Evolutionary conservation across 176 grass and related monocot genomes (phyloP), one percentile per base, ranked within the genome.

Genomic region (Aegilops umbellulata): DNA sequence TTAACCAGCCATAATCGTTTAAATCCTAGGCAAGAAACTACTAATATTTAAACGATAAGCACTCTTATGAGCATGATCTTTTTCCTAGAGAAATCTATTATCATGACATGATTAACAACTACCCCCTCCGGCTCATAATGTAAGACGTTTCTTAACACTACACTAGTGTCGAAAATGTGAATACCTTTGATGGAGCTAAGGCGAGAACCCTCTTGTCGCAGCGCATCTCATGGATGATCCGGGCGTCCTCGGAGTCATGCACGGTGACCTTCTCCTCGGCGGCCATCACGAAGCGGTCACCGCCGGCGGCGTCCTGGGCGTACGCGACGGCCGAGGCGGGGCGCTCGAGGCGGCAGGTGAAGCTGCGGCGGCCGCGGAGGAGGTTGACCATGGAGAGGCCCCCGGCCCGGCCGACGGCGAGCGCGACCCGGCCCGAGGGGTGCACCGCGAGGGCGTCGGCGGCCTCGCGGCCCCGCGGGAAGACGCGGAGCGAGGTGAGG

Each of bases 241-340:
- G 90, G 8, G 97, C 94, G 76, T 99, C 94, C 87, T 80, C 92
- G 0, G 94, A 96, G 22, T 96, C 91, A 11, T 99, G 97, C 65
- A 99, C 78, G 5, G 79, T 74, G 8, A 96, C 86, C 84, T 66
- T 94, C 76, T 88, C 92, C 31, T 88, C 92, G 0, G 88, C 29
- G 3, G 81, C 90, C 86, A 96, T 85, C 2, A 88, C 87, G 60
- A 99, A 99, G 0, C 85, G 83, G 10, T 84, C 92, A 5, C 92
- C 82, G 0, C 62, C 82, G 0, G 80, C 68, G 1, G 41, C 63
- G 4, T 92, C 94, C 65, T 79, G 53, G 0, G 72, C 60, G 14
- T 99, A 99, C 0, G 81, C 85, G 0, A 99, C 87, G 3, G 87
- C 73, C 0, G 94, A 92, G 5, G 92, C 87, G 70, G 90, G 88